These are phyloP conservation scores for Scheffersomyces lignosus DNA, from an alignment of 805 yeast species.

Conservation along the genomic window DNA sequence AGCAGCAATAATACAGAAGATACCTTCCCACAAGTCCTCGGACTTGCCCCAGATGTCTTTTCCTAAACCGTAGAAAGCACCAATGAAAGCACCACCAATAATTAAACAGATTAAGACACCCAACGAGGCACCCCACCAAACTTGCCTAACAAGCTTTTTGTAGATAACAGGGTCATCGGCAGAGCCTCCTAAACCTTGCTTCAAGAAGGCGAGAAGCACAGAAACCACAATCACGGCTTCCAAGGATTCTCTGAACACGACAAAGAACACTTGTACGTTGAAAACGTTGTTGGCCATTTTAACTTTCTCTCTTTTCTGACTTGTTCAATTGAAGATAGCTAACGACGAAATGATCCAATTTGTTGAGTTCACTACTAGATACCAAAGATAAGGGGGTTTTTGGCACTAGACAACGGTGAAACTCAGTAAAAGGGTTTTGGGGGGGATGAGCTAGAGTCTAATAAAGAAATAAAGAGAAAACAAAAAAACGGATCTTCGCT, in stretches of 20 bases:
- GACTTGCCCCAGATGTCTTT: constrained; percentile 82
- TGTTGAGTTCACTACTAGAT: too few species aligned
- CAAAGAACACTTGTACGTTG: constrained; percentile 77
- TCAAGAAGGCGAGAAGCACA: constrained; percentile 85
- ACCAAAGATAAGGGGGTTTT: too few species aligned
- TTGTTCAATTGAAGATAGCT: too few species aligned
- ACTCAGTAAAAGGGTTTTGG: too few species aligned
- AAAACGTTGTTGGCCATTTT: constrained; percentile 55
- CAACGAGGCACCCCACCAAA: constrained; percentile 76
- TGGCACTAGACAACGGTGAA: too few species aligned
- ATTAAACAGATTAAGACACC: constrained; percentile 81
- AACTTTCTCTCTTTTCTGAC: too few species aligned
- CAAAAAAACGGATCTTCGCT: too few species aligned
- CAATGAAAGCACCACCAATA: constrained; percentile 92
- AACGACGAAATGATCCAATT: too few species aligned
- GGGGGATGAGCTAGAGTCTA: too few species aligned
- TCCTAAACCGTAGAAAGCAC: constrained; percentile 80
- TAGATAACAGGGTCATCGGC: constrained; percentile 52
- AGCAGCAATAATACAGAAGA: constrained; percentile 87
- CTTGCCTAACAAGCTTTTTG: constrained; percentile 68
- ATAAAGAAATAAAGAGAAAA: too few species aligned
- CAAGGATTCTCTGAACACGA: constrained; percentile 88
- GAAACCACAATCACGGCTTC: constrained; percentile 93
- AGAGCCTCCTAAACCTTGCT: constrained; percentile 74
- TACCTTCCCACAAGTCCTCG: constrained; percentile 97